Percentiles rank a stretch among this genome's conserved stretches.
Conservation (phyloP, 768 basidiomycete species). For the Tricholoma terreum region DNA sequence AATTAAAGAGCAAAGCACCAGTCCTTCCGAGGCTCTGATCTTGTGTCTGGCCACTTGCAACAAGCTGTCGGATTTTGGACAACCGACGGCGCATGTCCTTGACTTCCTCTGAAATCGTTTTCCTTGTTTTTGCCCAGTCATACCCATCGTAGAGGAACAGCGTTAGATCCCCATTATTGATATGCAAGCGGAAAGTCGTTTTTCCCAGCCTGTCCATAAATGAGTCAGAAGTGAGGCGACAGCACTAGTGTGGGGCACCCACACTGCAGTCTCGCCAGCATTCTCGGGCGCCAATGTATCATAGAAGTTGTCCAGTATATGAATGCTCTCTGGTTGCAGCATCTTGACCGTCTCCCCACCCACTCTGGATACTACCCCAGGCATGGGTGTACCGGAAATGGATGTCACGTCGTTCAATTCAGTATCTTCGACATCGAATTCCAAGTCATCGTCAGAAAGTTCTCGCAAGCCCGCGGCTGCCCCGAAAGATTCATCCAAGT, state of each 20-base stretch:
- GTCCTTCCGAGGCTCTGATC: slow-evolving; percentile 74
- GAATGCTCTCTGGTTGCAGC: slow-evolving; percentile 60
- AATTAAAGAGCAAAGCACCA: slow-evolving; percentile 85
- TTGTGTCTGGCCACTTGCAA: slow-evolving; percentile 85
- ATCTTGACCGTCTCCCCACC: slow-evolving; percentile 88
- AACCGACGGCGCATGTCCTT: slow-evolving; percentile 84
- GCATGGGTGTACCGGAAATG: slow-evolving; percentile 23
- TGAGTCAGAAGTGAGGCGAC: slow-evolving; percentile 5
- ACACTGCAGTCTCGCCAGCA: slow-evolving; percentile 46
- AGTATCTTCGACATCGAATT: slow-evolving; percentile 47
- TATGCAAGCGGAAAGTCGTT: slow-evolving; percentile 48
- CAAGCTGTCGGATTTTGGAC: slow-evolving; percentile 86
- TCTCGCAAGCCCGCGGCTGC: slow-evolving; percentile 73
- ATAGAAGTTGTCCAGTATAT: slow-evolving; percentile 72
- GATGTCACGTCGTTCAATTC: slow-evolving; percentile 20
- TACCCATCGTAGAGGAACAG: slow-evolving; percentile 90
- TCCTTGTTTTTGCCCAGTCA: slow-evolving; percentile 87
- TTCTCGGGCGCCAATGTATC: slow-evolving; percentile 59
- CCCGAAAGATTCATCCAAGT: slow-evolving; percentile 80
- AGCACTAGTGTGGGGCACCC: slow-evolving; percentile 19
- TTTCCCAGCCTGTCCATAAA: slow-evolving; percentile 36
- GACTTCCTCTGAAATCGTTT: slow-evolving; percentile 82
- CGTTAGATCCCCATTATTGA: slow-evolving; percentile 60
- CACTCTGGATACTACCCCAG: slow-evolving; percentile 53
- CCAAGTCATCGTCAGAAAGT: slow-evolving; percentile 68